Evolutionary conservation across 2,329 filamentous ascomycete genomes (phyloP), one percentile per base, ranked within the genome.

Genomic region (Hortaea sp.): DNA sequence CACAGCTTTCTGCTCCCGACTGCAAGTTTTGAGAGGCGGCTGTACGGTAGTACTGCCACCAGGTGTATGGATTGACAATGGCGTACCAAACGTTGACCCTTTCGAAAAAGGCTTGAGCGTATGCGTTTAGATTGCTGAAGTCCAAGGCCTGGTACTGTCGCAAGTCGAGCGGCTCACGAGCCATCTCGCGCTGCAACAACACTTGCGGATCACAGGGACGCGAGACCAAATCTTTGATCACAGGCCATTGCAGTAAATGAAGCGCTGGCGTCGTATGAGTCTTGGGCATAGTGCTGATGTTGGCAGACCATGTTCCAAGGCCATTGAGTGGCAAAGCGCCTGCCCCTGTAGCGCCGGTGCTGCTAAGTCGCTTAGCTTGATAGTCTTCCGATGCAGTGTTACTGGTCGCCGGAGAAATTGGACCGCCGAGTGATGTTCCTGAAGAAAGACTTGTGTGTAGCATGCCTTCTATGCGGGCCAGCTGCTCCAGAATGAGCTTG

Each of bases 261-360:
- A 88, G 69, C 1, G 85, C 84, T 5, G 85, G 85, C 49, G 86
- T 90, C 0, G 85, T 89, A 64, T 90, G 86, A 11, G 84, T 75
- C 65, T 88, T 89, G 20, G 86, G 86, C 85, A 90, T 90, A 28
- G 84, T 87, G 2, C 85, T 88, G 53, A 90, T 88, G 63, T 87
- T 89, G 46, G 73, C 78, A 20, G 73, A 77, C 84, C 84, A 88
- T 3, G 84, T 85, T 5, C 82, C 84, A 52, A 88, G 73, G 5
- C 84, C 84, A 48, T 69, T 69, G 47, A 67, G 57, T 45, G 68
- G 66, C 11, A 67, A 58, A 53, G 68, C 60, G 29, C 62, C 63
- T 44, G 63, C 53, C 46, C 57, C 59, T 45, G 62, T 20, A 10
- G 30, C 20, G n/a, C 13, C 53, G 49, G 64, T 60, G 44, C 63